Evolutionary conservation across 2,329 filamentous ascomycete species (phyloP).

Genomic region (Ophiostoma australiae): DNA sequence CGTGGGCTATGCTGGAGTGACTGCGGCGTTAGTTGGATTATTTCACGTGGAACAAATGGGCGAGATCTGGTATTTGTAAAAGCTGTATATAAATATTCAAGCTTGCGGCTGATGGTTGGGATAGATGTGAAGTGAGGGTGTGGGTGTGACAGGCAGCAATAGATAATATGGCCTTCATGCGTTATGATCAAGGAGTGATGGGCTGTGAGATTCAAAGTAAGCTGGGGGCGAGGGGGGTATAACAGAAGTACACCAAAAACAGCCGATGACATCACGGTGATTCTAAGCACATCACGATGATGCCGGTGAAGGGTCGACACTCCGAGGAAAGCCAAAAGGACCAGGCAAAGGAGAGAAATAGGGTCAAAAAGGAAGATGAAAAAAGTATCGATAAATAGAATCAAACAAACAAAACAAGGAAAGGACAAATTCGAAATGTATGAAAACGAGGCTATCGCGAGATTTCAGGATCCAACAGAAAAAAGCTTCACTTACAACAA

Average conservation of each 20-base stretch:
- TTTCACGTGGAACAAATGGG: background rate
- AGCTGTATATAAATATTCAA: background rate
- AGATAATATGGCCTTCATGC: background rate
- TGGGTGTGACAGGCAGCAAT: background rate
- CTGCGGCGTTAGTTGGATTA: background rate
- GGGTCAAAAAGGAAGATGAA: background rate
- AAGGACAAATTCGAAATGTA: background rate
- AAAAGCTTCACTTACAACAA: slow-evolving; percentile 15
- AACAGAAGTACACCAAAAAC: background rate
- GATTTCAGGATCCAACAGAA: background rate
- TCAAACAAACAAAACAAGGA: background rate
- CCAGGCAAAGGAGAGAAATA: background rate
- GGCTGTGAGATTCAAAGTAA: background rate
- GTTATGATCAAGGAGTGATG: background rate
- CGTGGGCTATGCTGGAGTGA: background rate
- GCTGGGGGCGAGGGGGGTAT: background rate
- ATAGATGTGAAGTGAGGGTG: background rate
- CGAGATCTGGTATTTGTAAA: background rate
- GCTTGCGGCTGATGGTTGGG: background rate
- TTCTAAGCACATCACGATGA: background rate
- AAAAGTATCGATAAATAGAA: background rate
- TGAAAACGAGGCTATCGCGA: slow-evolving; percentile 1
- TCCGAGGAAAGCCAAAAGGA: background rate
- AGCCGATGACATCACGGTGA: background rate
- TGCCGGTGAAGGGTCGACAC: background rate